Evolutionary conservation across 495 filamentous ascomycete species (phyloP).

Genomic region (Trichoderma parareesei): DNA sequence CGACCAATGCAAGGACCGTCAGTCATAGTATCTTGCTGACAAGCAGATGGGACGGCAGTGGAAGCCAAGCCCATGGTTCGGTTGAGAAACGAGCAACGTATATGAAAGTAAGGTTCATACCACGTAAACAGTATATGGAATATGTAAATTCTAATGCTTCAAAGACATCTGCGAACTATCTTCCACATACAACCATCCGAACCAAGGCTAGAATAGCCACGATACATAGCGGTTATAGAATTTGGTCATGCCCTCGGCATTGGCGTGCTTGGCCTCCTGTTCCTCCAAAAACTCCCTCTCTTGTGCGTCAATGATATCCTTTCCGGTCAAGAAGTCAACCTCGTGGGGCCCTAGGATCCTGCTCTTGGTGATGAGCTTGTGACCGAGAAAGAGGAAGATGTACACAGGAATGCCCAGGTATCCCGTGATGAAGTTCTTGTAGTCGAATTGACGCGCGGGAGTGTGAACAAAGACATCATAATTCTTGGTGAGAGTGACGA

Average conservation of each 20-base stretch:
- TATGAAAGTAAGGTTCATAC: no score
- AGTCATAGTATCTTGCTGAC: no score
- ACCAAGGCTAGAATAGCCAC: constrained; percentile 52
- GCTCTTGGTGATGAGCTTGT: constrained; percentile 51
- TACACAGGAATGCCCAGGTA: constrained; percentile 80
- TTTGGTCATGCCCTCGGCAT: constrained; percentile 19
- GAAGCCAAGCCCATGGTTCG: no score
- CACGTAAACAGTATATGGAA: no score
- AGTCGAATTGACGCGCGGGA: constrained; percentile 50
- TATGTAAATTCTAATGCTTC: no score
- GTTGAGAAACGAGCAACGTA: no score
- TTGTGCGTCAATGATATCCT: constrained; percentile 64
- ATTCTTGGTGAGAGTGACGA: constrained; percentile 72
- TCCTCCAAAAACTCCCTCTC: constrained; percentile 59
- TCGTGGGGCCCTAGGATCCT: constrained; percentile 46
- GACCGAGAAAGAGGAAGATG: constrained; percentile 60
- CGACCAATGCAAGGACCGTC: no score
- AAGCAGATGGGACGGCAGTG: no score
- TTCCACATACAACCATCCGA: no score
- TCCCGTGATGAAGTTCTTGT: constrained; percentile 71
- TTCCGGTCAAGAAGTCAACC: constrained; percentile 64
- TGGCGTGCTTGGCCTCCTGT: constrained; percentile 31
- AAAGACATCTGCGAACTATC: no score
- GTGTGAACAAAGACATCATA: constrained; percentile 59
- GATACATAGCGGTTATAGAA: constrained; percentile 58